Evolutionary conservation across 139 green algal species (phyloP).

Genomic region (Medakamo hakoo): DNA sequence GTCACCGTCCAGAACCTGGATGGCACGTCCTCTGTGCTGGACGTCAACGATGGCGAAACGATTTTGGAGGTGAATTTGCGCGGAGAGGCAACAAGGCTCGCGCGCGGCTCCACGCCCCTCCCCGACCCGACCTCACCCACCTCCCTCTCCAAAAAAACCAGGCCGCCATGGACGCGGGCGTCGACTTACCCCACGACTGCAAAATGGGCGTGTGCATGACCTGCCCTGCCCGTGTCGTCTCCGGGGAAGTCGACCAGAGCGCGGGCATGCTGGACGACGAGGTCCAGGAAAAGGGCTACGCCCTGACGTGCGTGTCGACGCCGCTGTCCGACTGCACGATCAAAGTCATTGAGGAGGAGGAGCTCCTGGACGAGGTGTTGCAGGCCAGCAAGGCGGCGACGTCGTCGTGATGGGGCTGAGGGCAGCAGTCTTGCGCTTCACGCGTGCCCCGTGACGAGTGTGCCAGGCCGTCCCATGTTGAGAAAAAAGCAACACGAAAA

Average conservation of each 20-base stretch:
- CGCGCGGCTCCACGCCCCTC: too few relatives aligned
- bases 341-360: slow-evolving; percentile 26
- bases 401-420: too few relatives aligned
- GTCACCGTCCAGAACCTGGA: slow-evolving; percentile 11
- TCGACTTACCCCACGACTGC: slow-evolving; percentile 74
- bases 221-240: slow-evolving; percentile 24
- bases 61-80: slow-evolving; percentile 40
- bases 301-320: slow-evolving; percentile 60
- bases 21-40: slow-evolving; percentile 25
- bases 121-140: background rate
- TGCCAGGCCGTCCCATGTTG: too few relatives aligned
- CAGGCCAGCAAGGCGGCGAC: background rate
- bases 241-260: slow-evolving; percentile 54
- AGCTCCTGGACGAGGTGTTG: slow-evolving; percentile 8
- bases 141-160: background rate
- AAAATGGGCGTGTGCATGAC: slow-evolving; percentile 75
- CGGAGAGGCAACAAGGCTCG: background rate
- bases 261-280: slow-evolving; percentile 70
- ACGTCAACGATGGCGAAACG: slow-evolving; percentile 41
- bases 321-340: slow-evolving; percentile 50
- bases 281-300: slow-evolving; percentile 61
- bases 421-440: too few relatives aligned
- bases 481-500: background rate
- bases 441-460: too few relatives aligned
- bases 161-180: slow-evolving; percentile 42